Evolutionary conservation across 495 filamentous ascomycete genomes (phyloP), one percentile per base, ranked within the genome.

Genomic region (Penicillium pulvis): DNA sequence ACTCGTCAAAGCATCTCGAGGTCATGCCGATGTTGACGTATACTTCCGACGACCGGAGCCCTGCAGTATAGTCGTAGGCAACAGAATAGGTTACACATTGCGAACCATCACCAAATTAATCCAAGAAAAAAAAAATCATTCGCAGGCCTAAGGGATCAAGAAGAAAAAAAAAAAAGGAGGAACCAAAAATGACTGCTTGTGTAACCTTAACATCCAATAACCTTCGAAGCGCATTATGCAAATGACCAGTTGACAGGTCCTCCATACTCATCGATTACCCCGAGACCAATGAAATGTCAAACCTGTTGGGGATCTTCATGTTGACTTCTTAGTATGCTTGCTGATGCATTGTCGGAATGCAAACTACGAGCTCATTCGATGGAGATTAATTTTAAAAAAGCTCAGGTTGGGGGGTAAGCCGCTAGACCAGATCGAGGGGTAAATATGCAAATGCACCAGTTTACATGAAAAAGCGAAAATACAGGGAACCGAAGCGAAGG

Each of bases 381-480:
- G 33, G 33, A 36, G 12, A 36, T 14, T 33, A 1, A 36, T 36
- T 36, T 36, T 12, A 4, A 36, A 28, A 28, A 36, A 12, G 33
- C 33, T 36, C 33, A 36, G 33, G 33, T 3, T 12, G 9, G 10
- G 10, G 33, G 45, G 6, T 24, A 24, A 30, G 19, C 20, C 31
- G 51, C 20, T 53, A 39, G 51, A 39, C n/a, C n/a, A 11, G 35
- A 14, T 41, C 9, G n/a, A 41, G 35, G 49, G 33, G 33, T 12
- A 42, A 19, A 43, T 55, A 55, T 55, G 52, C 52, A 55, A 28
- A 55, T 55, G 52, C 51, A 53, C 24, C 51, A 43, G 36, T 45
- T 33, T 55, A 43, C 52, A 44, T 9, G 33, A 55, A 45, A 42
- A 31, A n/a, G 24, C 51, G 14, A 33, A 31, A 45, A 45, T 30